Base-by-base conservation (phyloP, 257 asterid genomes). In the Plantago major region DNA sequence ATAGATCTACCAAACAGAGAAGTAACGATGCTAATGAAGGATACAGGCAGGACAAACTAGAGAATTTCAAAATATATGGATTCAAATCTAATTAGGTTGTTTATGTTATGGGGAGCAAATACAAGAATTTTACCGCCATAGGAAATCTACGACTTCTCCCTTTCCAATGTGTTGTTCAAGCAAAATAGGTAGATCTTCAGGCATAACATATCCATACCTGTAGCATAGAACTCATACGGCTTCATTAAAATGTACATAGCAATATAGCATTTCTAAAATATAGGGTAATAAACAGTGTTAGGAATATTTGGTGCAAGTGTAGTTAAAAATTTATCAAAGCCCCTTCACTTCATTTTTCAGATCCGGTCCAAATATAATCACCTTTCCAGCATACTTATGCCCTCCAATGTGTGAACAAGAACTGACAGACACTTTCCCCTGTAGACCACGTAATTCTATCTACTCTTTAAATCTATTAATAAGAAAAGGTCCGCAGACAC, bases 361-460 rank as follows among this genome's bases (percentile, higher is more conserved):
- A 65, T 77, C 84, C 62, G 92, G 86, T 58, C 95, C 96, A 69
- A 77, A 93, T 57, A 93, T 82, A 71, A 89, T 82, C 38, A 87
- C 82, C 58, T 93, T 93, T 43, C 97, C 96, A 18, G 97, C 96
- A 70, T 89, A 93, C 79, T 79, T 81, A 52, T 90, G 92, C 57
- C 97, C 97, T 44, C 96, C 99, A 63, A 93, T 78, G 63, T 93
- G 96, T 37, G 99, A 93, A 79, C 99, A 93, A 4, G 95, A 88
- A 70, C 97, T 84, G 60, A 85, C 82, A 10, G 88, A 80, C 58
- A 93, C 92, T 79, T 85, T 89, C 40, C 81, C 81, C 55, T 74
- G 88, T 60, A 93, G 74, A 67, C 92, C 83, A 42, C 76, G 81
- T 11, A 50, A 57, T 57, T 85, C 95, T 42, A 87, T 82, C 76